A percentile compares a stretch with the other conserved stretches of the same genome.
phyloP scores from a whole-genome alignment of 2,329 filamentous ascomycete genomes.

The Verticillium zaregamsianum region DNA sequence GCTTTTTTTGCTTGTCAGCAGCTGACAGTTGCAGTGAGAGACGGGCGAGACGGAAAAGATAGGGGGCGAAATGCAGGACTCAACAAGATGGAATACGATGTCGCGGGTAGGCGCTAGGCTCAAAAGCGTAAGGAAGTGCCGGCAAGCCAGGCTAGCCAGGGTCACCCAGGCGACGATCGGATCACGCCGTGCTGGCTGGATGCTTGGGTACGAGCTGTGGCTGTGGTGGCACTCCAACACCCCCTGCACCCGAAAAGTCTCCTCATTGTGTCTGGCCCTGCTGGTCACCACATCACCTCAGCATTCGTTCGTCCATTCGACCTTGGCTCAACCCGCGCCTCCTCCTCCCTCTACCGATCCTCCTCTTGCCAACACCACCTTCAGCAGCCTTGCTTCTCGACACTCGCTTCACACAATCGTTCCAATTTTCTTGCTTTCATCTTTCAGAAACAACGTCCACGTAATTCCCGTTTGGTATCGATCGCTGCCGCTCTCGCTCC shows the following conservation, averaged over 20 bases:
- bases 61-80: not conserved
- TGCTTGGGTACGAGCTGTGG: not conserved
- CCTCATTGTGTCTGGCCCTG: not conserved
- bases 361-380: not conserved
- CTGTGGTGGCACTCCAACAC: not conserved
- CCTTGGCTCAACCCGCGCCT: not conserved
- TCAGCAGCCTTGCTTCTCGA: not conserved
- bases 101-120: not conserved
- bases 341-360: not conserved
- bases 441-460: not conserved
- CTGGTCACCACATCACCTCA: not conserved
- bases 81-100: constrained; percentile 1
- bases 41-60: not conserved
- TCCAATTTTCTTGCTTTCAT: not conserved
- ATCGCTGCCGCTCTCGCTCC: not conserved
- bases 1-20: not conserved
- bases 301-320: not conserved
- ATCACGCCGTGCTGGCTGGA: not conserved
- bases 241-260: not conserved
- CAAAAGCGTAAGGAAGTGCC: not conserved
- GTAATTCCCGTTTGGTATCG: not conserved
- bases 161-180: constrained; percentile 3
- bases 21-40: not conserved
- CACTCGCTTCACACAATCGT: not conserved
- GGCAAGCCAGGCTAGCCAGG: not conserved